Evolutionary conservation across 306 rosid species (phyloP), one percentile per base, ranked within the genome.

Genomic region (Vicia sativa): DNA sequence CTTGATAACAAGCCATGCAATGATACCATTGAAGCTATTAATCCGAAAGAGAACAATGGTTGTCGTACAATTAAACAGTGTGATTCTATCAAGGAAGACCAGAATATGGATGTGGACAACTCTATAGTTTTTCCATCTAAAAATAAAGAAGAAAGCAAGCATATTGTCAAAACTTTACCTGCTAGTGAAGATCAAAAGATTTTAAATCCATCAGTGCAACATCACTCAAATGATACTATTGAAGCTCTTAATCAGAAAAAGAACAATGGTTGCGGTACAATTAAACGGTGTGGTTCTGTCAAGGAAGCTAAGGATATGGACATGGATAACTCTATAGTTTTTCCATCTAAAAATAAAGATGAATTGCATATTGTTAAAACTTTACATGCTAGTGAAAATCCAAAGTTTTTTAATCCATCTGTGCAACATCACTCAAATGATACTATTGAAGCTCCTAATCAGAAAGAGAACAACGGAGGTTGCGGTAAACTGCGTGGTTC

Each of bases 101-200:
- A 9, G 44, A 12, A 39, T 39, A 9, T 39, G 44, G n/a, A 39
- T 11, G 44, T 39, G 37, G 37, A 31, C 37, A 31, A 6, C 37
- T 31, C 37, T 31, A 6, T 31, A 31, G 37, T 31, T 31, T 31
- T 31, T 31, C 8, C 37, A 6, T 31, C 37, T 31, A 31, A 31
- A 31, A 6, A 6, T 31, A 31, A 31, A 31, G 37, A 31, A 68
- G 61, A 72, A 54, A 46, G 68, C 62, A 62, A 74, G 61, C 59
- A 43, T 53, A 67, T 39, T 74, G 68, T 43, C 45, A 16, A 77
- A 68, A 21, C 59, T 25, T 43, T 56, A 31, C 82, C 77, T 56
- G 67, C 62, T 66, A 68, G 62, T 62, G 69, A 84, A 34, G 55
- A 45, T 59, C 66, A 73, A 59, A 77, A 77, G 39, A 38, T 67